Evolutionary conservation across 2,329 filamentous ascomycete species (phyloP).

Genomic region (Didymella pomorum): DNA sequence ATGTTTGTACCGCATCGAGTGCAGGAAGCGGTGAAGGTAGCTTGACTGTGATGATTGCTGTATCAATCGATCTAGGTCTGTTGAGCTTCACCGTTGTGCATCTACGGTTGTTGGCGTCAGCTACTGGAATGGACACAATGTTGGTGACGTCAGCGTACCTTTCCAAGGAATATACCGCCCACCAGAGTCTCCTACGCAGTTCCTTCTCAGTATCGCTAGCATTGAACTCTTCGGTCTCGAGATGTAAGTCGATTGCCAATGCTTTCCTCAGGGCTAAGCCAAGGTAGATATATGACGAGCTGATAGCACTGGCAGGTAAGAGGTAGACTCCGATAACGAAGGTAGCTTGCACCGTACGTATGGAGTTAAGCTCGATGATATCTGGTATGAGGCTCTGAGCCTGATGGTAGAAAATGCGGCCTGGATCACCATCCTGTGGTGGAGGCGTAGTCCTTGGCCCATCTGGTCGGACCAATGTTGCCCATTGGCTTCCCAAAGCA

Average conservation of each 20-base stretch:
- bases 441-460: background rate
- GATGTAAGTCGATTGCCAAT: conserved; percentile 9
- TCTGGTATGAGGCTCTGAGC: conserved; percentile 10
- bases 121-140: background rate
- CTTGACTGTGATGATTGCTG: background rate
- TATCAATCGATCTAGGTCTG: conserved; percentile 5
- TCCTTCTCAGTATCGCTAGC: conserved; percentile 5
- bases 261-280: conserved; percentile 13
- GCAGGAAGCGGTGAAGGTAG: background rate
- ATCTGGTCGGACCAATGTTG: conserved; percentile 10
- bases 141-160: background rate
- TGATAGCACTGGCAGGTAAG: conserved; percentile 11
- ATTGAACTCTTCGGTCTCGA: conserved; percentile 1
- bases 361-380: conserved; percentile 11
- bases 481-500: conserved; percentile 15
- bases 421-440: conserved; percentile 10
- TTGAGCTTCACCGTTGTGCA: conserved; percentile 11
- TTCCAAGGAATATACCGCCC: conserved; percentile 11
- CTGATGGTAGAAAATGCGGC: conserved; percentile 10
- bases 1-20: conserved; percentile 8
- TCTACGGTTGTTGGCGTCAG: background rate
- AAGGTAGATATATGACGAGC: conserved; percentile 14
- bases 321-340: conserved; percentile 14
- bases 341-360: conserved; percentile 11
- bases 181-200: conserved; percentile 11